Percentiles rank a stretch among this genome's conserved stretches.
These are phyloP conservation scores for Ogataea saltuana DNA, from an alignment of 805 yeast genomes.

Conservation along the genomic window DNA sequence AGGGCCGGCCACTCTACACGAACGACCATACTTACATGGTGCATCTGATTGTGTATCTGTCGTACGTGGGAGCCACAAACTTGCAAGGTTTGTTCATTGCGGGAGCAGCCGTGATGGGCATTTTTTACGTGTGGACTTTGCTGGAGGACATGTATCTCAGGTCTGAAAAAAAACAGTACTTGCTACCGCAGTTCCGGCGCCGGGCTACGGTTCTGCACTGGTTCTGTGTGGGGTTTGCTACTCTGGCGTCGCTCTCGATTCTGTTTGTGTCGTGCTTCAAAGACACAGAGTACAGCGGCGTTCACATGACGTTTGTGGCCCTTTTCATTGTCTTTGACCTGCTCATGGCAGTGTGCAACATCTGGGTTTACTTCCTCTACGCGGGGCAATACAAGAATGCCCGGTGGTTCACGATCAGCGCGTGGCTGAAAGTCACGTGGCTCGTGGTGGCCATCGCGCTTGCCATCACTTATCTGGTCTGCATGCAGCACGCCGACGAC, in stretches of 20 bases:
- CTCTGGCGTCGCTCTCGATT: constrained; percentile 62
- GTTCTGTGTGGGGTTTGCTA: constrained; percentile 26
- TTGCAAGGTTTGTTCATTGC: constrained; percentile 81
- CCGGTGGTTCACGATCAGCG: constrained; percentile 43
- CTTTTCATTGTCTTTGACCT: constrained; percentile 72
- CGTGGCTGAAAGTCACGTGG: constrained; percentile 63
- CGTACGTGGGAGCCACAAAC: constrained; percentile 86
- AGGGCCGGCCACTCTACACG: constrained; percentile 72
- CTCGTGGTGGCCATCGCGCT: constrained; percentile 60
- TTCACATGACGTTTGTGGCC: constrained; percentile 67
- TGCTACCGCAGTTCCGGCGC: constrained; percentile 47
- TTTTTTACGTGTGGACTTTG: constrained; percentile 65
- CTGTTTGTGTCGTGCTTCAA: constrained; percentile 73
- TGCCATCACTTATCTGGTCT: constrained; percentile 66
- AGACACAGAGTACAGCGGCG: constrained; percentile 55
- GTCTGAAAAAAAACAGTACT: constrained; percentile 44
- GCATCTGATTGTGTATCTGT: constrained; percentile 57
- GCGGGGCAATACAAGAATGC: constrained; percentile 24
- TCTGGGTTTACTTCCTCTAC: constrained; percentile 44
- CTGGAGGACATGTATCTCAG: constrained; percentile 65
- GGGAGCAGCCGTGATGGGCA: constrained; percentile 75
- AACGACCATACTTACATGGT: constrained; percentile 49
- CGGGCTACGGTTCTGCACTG: constrained; percentile 25
- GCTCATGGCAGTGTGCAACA: constrained; percentile 46
- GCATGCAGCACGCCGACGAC: constrained; percentile 21